phyloP scores from a whole-genome alignment of 371 early-diverging fungal genomes.

The Mucor racemosus region DNA sequence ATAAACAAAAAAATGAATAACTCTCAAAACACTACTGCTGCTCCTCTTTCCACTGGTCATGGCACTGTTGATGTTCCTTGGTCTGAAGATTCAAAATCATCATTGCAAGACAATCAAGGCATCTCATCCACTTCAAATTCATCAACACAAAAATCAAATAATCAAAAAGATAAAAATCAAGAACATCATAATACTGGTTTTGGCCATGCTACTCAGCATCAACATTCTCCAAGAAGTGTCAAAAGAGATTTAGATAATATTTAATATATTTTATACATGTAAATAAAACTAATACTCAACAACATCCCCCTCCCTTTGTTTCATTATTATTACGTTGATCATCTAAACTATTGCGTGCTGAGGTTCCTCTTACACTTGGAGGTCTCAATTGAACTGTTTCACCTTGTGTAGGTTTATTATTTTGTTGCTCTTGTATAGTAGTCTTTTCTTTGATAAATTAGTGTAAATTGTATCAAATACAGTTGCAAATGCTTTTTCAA shows the following conservation, averaged over 20 bases:
- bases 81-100: not conserved
- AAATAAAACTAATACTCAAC: not conserved
- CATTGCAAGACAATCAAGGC: not conserved
- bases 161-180: not conserved
- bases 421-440: not conserved
- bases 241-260: slow-evolving; percentile 33
- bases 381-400: slow-evolving; percentile 12
- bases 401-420: not conserved
- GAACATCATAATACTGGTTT: not conserved
- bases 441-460: slow-evolving; percentile 10
- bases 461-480: slow-evolving; percentile 23
- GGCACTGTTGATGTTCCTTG: slow-evolving; percentile 33
- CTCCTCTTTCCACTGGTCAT: slow-evolving; percentile 35
- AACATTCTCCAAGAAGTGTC: slow-evolving; percentile 21
- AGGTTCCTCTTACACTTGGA: not conserved
- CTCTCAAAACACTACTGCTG: not conserved
- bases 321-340: not conserved
- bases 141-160: not conserved
- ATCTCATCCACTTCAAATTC: not conserved
- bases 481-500: slow-evolving; percentile 81
- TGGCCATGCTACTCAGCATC: slow-evolving; percentile 24
- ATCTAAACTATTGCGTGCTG: not conserved
- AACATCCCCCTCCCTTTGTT: not conserved
- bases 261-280: slow-evolving; percentile 4
- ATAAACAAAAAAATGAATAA: not conserved